Conservation (phyloP, 371 early-diverging fungal genomes). For the Mortierella sp. region DNA sequence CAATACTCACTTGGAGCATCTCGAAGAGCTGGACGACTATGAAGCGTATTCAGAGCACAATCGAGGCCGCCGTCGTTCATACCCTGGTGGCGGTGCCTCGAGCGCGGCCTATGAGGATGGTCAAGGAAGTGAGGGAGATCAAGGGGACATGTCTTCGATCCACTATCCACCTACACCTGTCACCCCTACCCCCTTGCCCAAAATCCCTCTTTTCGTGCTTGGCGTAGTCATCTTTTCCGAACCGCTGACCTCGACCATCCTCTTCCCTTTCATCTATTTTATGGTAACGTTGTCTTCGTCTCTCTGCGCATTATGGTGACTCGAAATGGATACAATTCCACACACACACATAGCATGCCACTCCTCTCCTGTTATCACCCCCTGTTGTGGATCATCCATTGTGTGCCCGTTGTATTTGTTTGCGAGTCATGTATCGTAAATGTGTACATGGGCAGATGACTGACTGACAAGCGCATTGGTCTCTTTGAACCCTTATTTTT, state of each 20-base stretch:
- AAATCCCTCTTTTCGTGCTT: constrained; percentile 68
- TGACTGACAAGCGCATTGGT: neutral
- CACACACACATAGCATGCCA: neutral
- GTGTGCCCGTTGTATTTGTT: constrained; percentile 9
- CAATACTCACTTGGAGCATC: constrained; percentile 11
- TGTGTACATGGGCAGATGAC: neutral
- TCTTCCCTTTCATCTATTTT: constrained; percentile 76
- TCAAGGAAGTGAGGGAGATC: neutral
- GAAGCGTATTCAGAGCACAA: neutral
- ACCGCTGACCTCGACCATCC: constrained; percentile 73
- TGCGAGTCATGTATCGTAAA: neutral
- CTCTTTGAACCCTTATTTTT: neutral
- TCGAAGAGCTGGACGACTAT: constrained; percentile 32
- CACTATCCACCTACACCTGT: neutral
- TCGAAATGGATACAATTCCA: constrained; percentile 17
- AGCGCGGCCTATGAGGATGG: neutral
- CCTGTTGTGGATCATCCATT: neutral
- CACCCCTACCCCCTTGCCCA: constrained; percentile 64
- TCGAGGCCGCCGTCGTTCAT: neutral
- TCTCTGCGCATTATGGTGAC: neutral
- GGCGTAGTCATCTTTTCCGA: constrained; percentile 73
- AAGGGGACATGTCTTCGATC: constrained; percentile 7
- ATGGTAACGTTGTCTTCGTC: constrained; percentile 55
- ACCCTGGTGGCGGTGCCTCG: neutral
- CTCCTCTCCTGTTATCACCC: neutral